These are phyloP conservation scores for Apiospora hydei DNA, from an alignment of 2,329 filamentous ascomycete genomes.

Conservation along the genomic window DNA sequence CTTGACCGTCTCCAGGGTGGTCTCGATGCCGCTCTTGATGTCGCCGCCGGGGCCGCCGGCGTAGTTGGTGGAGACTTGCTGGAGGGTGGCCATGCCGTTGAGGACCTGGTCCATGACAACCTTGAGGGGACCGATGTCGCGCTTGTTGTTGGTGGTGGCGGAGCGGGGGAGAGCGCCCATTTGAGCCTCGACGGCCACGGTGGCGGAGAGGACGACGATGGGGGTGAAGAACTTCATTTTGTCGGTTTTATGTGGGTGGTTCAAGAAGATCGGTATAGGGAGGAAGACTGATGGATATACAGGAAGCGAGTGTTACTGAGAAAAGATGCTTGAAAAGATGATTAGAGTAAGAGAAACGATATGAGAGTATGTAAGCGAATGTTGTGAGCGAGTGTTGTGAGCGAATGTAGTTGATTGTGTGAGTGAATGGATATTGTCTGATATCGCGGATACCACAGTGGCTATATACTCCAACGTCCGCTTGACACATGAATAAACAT, in stretches of 20 bases:
- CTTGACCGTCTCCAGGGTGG: not conserved
- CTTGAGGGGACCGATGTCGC: not conserved
- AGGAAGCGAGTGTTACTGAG: not conserved
- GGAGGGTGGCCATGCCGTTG: not conserved
- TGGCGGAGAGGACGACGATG: slow-evolving; percentile 8
- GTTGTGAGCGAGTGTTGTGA: not conserved
- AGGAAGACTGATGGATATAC: not conserved
- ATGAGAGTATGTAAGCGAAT: not conserved
- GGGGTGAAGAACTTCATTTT: slow-evolving; percentile 18
- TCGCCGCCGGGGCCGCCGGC: not conserved
- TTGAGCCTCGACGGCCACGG: not conserved
- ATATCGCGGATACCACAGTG: not conserved
- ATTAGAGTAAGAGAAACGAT: not conserved
- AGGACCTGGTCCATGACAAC: not conserved
- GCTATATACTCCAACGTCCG: not conserved
- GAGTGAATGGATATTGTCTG: not conserved
- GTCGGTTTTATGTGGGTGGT: not conserved
- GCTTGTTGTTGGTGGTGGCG: not conserved
- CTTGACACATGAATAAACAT: not conserved
- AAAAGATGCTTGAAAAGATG: not conserved
- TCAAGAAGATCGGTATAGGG: not conserved
- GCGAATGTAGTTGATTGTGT: slow-evolving; percentile 1
- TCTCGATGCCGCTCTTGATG: slow-evolving; percentile 6
- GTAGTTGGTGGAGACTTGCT: not conserved
- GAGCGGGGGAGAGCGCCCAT: not conserved